Base-by-base conservation (phyloP, 371 early-diverging fungal species). In the Mucor plumbeus region DNA sequence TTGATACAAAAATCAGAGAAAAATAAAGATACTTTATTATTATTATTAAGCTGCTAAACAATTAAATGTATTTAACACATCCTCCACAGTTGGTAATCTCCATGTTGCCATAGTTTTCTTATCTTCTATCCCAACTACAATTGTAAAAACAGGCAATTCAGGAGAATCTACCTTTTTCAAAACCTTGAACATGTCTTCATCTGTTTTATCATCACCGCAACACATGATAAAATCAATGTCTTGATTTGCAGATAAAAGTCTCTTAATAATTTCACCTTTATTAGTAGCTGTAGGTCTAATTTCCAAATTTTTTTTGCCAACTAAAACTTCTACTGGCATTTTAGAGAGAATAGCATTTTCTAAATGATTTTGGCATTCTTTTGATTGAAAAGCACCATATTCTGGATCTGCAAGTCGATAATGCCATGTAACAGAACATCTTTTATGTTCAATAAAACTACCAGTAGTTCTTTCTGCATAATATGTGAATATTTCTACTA, bases 231-330 rank as follows among this genome's bases (percentile, higher is more conserved):
- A 97, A 67, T 95, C 96, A 62, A 69, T 67, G 0, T 86, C 87
- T 38, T 84, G 85, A 1, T 84, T 83, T 61, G 79, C 76, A 7
- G 68, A 66, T 31, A 92, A 59, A 36, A 98, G 77, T 7, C 94
- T 87, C 70, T 95, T 95, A 64, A 98, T 92, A 65, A 97, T 95
- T 73, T 97, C 97, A 13, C 99, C 99, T 82, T 92, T 93, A 77
- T 91, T 96, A 65, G 92, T 84, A 7, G 80, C 71, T 4, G 84
- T 84, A 4, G 95, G 95, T 0, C 94, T 85, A 14, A 97, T 97
- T 76, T 99, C 97, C 2, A 99, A 82, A 60, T 95, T 96, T 85
- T 98, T 99, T 75, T 98, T 97, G 53, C 99, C 98, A 1, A 96
- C 88, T 61, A 99, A 68, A 26, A 98, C 91, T 76, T 98, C 98